Percentiles rank a stretch among this genome's conserved stretches.
These are phyloP conservation scores for Colletotrichum theobromicola DNA, from an alignment of 2,329 filamentous ascomycete genomes.

Conservation along the genomic window DNA sequence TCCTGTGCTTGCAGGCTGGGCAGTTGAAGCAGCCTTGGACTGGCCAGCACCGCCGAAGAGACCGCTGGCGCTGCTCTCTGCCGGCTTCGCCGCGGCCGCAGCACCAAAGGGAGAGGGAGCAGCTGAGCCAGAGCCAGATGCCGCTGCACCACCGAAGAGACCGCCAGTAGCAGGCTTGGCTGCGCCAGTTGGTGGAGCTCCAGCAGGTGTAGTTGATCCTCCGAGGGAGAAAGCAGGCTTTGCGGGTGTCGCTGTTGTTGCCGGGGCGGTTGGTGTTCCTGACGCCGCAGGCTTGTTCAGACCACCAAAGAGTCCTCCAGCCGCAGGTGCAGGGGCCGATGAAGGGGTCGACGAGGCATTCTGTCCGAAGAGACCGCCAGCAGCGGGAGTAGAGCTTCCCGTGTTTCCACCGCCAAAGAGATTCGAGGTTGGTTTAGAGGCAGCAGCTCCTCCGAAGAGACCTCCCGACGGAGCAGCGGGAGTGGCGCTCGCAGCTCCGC, in stretches of 20 bases:
- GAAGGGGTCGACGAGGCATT: conserved; percentile 24
- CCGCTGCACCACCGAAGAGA: conserved; percentile 33
- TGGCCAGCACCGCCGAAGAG: conserved; percentile 36
- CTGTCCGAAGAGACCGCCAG: conserved; percentile 31
- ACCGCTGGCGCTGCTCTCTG: conserved; percentile 20
- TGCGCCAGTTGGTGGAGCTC: conserved; percentile 52
- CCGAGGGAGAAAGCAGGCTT: conserved; percentile 53
- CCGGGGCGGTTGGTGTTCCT: conserved; percentile 11
- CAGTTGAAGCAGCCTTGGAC: conserved; percentile 28
- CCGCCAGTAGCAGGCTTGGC: conserved; percentile 32
- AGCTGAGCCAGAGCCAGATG: conserved; percentile 9
- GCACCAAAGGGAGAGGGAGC: conserved; percentile 16
- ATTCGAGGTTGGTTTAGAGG: conserved; percentile 28
- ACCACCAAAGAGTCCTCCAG: conserved; percentile 14
- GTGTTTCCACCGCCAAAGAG: conserved; percentile 26
- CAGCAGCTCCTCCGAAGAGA: conserved; percentile 22
- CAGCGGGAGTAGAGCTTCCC: conserved; percentile 26
- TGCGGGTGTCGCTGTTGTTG: conserved; percentile 42
- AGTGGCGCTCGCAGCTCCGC: conserved; percentile 2
- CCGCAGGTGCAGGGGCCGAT: conserved; percentile 25
- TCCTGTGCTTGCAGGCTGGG: conserved; percentile 23
- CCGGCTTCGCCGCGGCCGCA: conserved; percentile 6
- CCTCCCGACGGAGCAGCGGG: conserved; percentile 18
- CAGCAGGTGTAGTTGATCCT: conserved; percentile 60
- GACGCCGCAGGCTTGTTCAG: conserved; percentile 12